Conservation (phyloP, 495 filamentous ascomycete genomes). For the Penicillium dipodomyicola region DNA sequence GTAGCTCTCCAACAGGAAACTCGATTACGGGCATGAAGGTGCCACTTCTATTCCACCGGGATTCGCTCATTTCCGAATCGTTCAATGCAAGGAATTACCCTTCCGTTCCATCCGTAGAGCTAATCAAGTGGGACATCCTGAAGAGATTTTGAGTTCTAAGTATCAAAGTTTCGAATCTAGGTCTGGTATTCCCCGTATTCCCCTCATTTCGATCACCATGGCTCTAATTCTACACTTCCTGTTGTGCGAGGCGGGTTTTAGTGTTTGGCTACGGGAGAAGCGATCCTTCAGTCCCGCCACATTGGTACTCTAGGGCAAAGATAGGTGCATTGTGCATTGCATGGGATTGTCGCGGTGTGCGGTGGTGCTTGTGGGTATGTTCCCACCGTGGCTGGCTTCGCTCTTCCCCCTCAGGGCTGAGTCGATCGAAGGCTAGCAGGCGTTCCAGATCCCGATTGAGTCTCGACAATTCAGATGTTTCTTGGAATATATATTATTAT, state of each 20-base stretch:
- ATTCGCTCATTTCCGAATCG: not conserved
- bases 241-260: slow-evolving; percentile 8
- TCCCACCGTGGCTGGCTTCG: slow-evolving; percentile 1
- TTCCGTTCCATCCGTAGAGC: not conserved
- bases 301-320: slow-evolving; percentile 13
- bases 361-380: not conserved
- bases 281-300: slow-evolving; percentile 15
- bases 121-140: not conserved
- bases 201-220: not conserved
- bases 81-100: slow-evolving; percentile 4
- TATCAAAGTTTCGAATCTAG: not conserved
- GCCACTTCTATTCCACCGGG: not conserved
- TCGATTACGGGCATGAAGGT: not conserved
- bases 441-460: not conserved
- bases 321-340: not conserved
- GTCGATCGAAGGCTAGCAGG: not conserved
- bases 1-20: not conserved
- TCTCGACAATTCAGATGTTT: not conserved
- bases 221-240: slow-evolving; percentile 4
- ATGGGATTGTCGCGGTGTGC: not conserved
- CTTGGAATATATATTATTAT: not conserved
- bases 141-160: not conserved
- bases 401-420: slow-evolving; percentile 12
- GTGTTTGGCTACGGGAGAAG: slow-evolving; percentile 6
- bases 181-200: not conserved